Conservation (phyloP, 164 flowering plant species). For the Umbellularia californica region DNA sequence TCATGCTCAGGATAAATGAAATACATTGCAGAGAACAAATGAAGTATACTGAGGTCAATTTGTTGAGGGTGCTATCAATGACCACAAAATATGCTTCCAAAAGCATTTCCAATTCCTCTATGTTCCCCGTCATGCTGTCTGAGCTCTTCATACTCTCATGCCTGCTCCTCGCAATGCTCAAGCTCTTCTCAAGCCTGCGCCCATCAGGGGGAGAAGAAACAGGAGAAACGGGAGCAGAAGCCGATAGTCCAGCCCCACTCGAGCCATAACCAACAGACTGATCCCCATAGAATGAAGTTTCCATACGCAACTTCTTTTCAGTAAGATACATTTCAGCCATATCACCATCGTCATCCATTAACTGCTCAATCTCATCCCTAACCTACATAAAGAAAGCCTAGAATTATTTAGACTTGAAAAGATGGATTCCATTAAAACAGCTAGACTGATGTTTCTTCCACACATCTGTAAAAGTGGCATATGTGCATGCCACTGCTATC, state of each 20-base stretch:
- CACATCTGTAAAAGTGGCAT: background rate
- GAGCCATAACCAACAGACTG: slow-evolving; percentile 69
- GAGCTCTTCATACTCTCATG: slow-evolving; percentile 79
- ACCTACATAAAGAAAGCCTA: slow-evolving; percentile 31
- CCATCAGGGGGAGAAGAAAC: slow-evolving; percentile 79
- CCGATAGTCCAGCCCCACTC: slow-evolving; percentile 40
- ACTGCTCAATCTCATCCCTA: slow-evolving; percentile 57
- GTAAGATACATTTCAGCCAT: slow-evolving; percentile 65
- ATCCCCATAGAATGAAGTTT: slow-evolving; percentile 65
- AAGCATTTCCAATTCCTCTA: slow-evolving; percentile 92
- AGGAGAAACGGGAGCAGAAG: slow-evolving; percentile 95
- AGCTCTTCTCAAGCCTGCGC: slow-evolving; percentile 70
- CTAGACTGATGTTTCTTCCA: background rate
- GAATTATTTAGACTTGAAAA: background rate
- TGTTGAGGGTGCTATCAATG: slow-evolving; percentile 87
- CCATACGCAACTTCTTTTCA: slow-evolving; percentile 49
- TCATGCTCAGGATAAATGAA: background rate
- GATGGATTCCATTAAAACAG: background rate
- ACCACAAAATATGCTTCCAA: slow-evolving; percentile 88
- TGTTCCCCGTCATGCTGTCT: slow-evolving; percentile 53
- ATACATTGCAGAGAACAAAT: background rate
- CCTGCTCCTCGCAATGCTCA: slow-evolving; percentile 76
- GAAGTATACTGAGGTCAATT: slow-evolving; percentile 76
- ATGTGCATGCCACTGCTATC: background rate
- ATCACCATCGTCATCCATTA: slow-evolving; percentile 62